Base-by-base conservation (phyloP, 1,284 basidiomycete species). In the Puccinia triticina region DNA sequence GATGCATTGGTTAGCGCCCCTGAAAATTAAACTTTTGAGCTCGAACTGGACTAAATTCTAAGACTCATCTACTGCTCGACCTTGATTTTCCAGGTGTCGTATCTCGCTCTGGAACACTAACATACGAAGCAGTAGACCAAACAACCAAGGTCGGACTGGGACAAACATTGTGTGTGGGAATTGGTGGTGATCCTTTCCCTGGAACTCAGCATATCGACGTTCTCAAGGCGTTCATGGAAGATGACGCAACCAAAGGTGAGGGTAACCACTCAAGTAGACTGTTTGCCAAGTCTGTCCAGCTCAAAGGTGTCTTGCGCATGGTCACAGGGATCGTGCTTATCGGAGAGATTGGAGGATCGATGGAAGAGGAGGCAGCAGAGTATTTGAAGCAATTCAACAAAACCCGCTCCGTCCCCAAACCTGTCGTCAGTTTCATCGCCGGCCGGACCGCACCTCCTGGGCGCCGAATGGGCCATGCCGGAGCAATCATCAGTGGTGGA, bases 291-390 rank as follows among this genome's bases (percentile, higher is more conserved):
- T 8, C 21, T 3, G 66, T 32, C 21, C 7, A 3, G 21, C 55
- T 29, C 43, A 77, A 21, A 29, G 14, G 34, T 72, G 26, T 32
- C 72, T n/a, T 26, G 1, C 11, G 8, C 23, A 0, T 29, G 10
- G 37, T 48, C 34, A 66, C 85, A 92, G 94, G 94, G 86, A 96
- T 99, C 84, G 96, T 99, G 82, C 90, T 99, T 85, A 99, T 99
- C 86, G 97, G 97, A 85, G 97, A 99, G 88, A 99, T 99, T 86
- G 97, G 97, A 85, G 97, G 97, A 40, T 93, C 93, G 26, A 99
- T 98, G 96, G 97, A 99, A 89, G 97, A 99, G 88, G 96, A 99
- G 85, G 97, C 97, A 23, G 97, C 97, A 4, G 97, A 96, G 86
- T 87, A 85, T 84, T 90, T 99, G 82, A 92, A 93, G 87, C 90